Evolutionary conservation across 2,329 filamentous ascomycete genomes (phyloP).

Genomic region (Dothidotthia symphoricarpi): DNA sequence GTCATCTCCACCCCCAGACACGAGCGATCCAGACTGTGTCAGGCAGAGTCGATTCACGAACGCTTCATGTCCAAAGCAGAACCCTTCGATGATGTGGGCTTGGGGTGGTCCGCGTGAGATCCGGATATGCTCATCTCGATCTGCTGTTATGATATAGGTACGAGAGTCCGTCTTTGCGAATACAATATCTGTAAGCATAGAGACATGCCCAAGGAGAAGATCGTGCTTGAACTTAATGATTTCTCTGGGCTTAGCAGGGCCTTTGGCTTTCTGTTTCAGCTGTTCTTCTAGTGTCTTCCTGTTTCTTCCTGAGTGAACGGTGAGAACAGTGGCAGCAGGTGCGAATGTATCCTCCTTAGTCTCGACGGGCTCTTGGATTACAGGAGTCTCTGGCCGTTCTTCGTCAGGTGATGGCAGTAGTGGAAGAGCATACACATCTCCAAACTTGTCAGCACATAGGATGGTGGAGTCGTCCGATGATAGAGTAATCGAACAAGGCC

Average conservation of each 20-base stretch:
- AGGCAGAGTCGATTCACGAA: constrained; percentile 79
- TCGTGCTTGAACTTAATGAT: constrained; percentile 66
- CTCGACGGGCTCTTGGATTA: constrained; percentile 10
- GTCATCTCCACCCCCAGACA: constrained; percentile 85
- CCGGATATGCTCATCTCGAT: constrained; percentile 81
- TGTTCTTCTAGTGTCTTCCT: constrained; percentile 58
- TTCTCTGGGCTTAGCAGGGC: constrained; percentile 48
- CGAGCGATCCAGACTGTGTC: constrained; percentile 61
- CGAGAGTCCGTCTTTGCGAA: constrained; percentile 53
- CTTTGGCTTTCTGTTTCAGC: constrained; percentile 46
- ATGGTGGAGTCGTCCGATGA: constrained; percentile 70
- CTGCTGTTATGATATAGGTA: constrained; percentile 64
- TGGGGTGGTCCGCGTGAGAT: constrained; percentile 80
- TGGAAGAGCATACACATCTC: constrained; percentile 88
- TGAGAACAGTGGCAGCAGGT: constrained; percentile 57
- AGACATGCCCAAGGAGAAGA: constrained; percentile 87
- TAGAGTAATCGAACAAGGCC: constrained; percentile 73
- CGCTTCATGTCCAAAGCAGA: constrained; percentile 82
- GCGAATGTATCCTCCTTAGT: constrained; percentile 42
- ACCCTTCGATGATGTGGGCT: constrained; percentile 82
- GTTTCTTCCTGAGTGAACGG: constrained; percentile 63
- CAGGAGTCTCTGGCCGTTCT: constrained; percentile 20
- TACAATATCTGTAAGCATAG: constrained; percentile 78
- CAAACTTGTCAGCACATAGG: constrained; percentile 89
- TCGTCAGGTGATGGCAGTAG: constrained; percentile 53